Conservation (phyloP, 2,329 filamentous ascomycete genomes). For the Penicillium italicum region DNA sequence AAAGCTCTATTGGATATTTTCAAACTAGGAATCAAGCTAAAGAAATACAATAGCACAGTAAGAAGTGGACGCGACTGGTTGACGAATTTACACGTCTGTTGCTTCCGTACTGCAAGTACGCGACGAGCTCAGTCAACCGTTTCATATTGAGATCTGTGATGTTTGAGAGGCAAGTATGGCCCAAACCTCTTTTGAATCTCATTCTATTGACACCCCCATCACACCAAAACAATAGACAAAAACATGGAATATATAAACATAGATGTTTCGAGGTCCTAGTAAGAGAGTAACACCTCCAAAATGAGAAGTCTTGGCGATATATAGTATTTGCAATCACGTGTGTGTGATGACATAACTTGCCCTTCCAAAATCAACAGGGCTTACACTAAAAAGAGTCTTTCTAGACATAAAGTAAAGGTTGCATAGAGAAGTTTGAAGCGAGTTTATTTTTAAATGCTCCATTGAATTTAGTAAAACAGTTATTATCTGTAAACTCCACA, state of each 20-base stretch:
- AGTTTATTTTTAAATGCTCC: not conserved
- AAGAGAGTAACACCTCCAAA: not conserved
- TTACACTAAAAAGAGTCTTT: not conserved
- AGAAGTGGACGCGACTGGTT: not conserved
- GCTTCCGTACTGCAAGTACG: not conserved
- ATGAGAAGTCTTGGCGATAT: not conserved
- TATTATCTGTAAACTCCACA: not conserved
- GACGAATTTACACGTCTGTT: not conserved
- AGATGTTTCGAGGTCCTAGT: not conserved
- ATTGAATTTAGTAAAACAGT: not conserved
- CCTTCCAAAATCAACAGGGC: conserved; percentile 2
- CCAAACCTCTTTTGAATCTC: not conserved
- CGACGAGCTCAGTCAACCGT: not conserved
- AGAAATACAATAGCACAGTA: too few species aligned
- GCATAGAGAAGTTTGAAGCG: not conserved
- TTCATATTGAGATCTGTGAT: not conserved
- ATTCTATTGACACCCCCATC: not conserved
- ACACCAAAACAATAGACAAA: not conserved
- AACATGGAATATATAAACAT: not conserved
- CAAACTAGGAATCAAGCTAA: not conserved
- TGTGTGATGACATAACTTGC: conserved; percentile 1
- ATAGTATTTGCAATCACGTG: not conserved
- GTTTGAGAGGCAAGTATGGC: not conserved
- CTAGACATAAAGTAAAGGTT: not conserved
- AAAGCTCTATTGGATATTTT: not conserved